These are phyloP conservation scores for Cryphonectria radicalis DNA, from an alignment of 2,329 filamentous ascomycete species.

Conservation along the genomic window DNA sequence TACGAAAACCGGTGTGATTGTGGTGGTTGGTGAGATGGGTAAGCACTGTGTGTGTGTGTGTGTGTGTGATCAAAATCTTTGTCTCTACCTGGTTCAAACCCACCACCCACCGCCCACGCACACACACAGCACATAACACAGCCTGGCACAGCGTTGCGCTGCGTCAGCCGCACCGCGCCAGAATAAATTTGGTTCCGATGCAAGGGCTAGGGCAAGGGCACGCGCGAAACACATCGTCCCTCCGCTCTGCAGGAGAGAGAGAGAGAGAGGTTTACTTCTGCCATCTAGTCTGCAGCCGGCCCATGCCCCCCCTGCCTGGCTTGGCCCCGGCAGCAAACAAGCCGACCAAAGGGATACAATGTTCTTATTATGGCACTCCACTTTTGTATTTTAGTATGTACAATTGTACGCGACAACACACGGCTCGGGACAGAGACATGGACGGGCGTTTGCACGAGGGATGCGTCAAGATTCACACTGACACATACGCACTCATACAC, in stretches of 20 bases:
- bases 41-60: not conserved
- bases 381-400: not conserved
- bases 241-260: not conserved
- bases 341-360: not conserved
- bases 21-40: not conserved
- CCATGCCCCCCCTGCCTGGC: not conserved
- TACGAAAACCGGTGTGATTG: not conserved
- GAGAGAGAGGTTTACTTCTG: not conserved
- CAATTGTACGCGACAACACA: not conserved
- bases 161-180: conserved; percentile 14
- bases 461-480: not conserved
- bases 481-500: not conserved
- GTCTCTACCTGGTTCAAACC: not conserved
- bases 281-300: not conserved
- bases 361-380: not conserved
- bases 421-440: not conserved
- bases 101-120: not conserved
- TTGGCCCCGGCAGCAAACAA: not conserved
- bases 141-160: conserved; percentile 4
- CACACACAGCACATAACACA: not conserved
- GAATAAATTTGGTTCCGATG: conserved; percentile 3
- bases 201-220: conserved; percentile 2
- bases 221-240: not conserved
- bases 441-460: not conserved
- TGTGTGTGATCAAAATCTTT: not conserved